Evolutionary conservation across 352 stramenopile species (phyloP), one percentile per base, ranked within the genome.

Genomic region (Phytophthora palmivora): DNA sequence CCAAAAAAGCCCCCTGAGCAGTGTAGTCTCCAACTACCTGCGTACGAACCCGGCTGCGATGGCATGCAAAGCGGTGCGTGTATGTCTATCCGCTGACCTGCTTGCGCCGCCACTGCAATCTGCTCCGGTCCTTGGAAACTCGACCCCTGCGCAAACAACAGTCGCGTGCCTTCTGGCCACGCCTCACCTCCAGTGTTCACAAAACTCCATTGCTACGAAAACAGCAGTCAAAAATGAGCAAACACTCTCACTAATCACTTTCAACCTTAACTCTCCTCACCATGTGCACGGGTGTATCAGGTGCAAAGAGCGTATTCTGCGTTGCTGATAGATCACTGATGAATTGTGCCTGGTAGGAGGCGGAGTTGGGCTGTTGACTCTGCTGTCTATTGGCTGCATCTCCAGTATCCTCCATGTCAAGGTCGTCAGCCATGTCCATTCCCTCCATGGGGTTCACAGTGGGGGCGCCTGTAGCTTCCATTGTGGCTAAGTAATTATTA

Each of bases 401-500:
- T n/a, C 62, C 55, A 2, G 74, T 71, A 19, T 74, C 67, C 16
- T 89, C 82, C 82, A 91, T 91, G 34, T 85, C 74, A 41, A 88
- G 38, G 41, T 88, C 76, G 1, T 84, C 72, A 1, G 45, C 48
- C 38, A 18, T 52, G 62, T 68, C 62, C 55, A 70, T 76, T 2
- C 63, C 63, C 22, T 70, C 63, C 48, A 66, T 66, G n/a, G 37
- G 24, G 45, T 72, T 67, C 30, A 63, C 12, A 6, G 19, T 22
- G 15, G 38, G 21, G 6, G 30, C 51, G 36, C 50, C 58, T 4
- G 71, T 57, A 16, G 75, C 69, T 37, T 88, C 82, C 72, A 88
- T 86, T 8, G 84, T 91, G 19, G 64, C 70, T 28, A 95, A 61
- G 55, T 94, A 95, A 55, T 88, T 93, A 56, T 95, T 95, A 7